These are phyloP conservation scores for Capniomyces stellatus DNA, from an alignment of 371 early-diverging fungal species.

Conservation along the genomic window DNA sequence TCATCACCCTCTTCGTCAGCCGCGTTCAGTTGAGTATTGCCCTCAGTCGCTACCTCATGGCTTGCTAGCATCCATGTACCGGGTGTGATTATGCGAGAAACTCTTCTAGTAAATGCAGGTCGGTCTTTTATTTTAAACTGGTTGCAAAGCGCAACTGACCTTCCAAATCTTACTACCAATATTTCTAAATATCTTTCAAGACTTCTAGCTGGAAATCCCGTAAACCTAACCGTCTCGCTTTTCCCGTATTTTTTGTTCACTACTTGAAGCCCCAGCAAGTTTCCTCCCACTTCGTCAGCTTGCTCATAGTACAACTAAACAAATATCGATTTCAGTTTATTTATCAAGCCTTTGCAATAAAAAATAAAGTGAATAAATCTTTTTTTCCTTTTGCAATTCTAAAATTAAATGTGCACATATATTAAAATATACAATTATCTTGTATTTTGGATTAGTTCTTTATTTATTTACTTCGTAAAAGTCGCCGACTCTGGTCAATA, in stretches of 20 bases:
- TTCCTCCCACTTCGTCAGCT: slow-evolving; percentile 42
- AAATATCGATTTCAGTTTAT: no score
- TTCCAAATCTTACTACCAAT: slow-evolving; percentile 42
- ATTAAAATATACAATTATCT: no score
- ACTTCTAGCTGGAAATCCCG: slow-evolving; percentile 55
- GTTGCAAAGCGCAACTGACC: slow-evolving; percentile 71
- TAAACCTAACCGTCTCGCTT: slow-evolving; percentile 27
- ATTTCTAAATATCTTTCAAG: slow-evolving; percentile 59
- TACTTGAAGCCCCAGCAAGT: slow-evolving; percentile 44
- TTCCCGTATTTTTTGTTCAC: slow-evolving; percentile 24
- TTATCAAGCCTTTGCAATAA: slow-evolving; percentile 7
- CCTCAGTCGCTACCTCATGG: slow-evolving; percentile 35
- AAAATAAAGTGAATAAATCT: neutral
- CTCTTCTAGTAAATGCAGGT: slow-evolving; percentile 36
- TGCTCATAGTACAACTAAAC: slow-evolving; percentile 52
- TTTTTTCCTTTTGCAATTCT: neutral
- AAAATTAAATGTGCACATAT: slow-evolving; percentile 10
- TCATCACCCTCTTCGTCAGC: neutral
- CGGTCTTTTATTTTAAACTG: slow-evolving; percentile 39
- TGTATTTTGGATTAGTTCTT: no score
- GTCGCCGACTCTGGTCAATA: slow-evolving; percentile 79
- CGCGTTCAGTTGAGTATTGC: slow-evolving; percentile 32
- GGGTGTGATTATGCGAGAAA: slow-evolving; percentile 69
- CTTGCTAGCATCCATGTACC: slow-evolving; percentile 69
- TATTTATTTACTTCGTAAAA: slow-evolving; percentile 74